Evolutionary conservation across 768 basidiomycete species (phyloP).

Genomic region (Rhodocollybia butyracea): DNA sequence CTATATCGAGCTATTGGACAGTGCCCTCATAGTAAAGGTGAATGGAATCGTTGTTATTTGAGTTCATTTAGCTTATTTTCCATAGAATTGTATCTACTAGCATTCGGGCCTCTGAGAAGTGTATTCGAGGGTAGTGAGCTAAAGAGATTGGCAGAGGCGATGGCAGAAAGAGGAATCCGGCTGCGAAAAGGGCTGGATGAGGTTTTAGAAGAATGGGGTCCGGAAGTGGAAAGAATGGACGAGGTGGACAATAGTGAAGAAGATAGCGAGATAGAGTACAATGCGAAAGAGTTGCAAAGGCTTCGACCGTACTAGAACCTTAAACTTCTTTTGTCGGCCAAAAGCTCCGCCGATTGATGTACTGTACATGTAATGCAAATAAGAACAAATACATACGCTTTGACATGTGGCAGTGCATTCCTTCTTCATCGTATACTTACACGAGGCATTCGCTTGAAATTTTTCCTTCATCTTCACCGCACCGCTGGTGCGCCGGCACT

Average conservation of each 20-base stretch:
- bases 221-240: conserved; percentile 24
- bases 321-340: conserved; percentile 10
- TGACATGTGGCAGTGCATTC: neutral
- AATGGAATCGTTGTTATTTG: conserved; percentile 10
- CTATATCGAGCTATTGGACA: conserved; percentile 73
- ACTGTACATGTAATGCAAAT: too few relatives aligned
- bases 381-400: too few relatives aligned
- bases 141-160: conserved; percentile 59
- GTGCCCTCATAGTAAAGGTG: conserved; percentile 76
- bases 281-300: conserved; percentile 55
- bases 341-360: too few relatives aligned
- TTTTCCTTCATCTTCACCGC: conserved; percentile 18
- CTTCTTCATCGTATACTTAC: conserved; percentile 18
- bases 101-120: conserved; percentile 66
- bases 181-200: conserved; percentile 64
- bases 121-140: conserved; percentile 63
- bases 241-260: conserved; percentile 19
- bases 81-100: conserved; percentile 72
- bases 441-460: conserved; percentile 23
- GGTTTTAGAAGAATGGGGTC: conserved; percentile 41
- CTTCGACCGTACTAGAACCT: conserved; percentile 67
- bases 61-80: neutral
- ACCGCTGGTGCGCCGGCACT: conserved; percentile 19
- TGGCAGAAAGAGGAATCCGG: conserved; percentile 74
- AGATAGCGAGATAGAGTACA: conserved; percentile 57